phyloP scores from a whole-genome alignment of 192 early-diverging fungal species.

The Coemansia sp. region DNA sequence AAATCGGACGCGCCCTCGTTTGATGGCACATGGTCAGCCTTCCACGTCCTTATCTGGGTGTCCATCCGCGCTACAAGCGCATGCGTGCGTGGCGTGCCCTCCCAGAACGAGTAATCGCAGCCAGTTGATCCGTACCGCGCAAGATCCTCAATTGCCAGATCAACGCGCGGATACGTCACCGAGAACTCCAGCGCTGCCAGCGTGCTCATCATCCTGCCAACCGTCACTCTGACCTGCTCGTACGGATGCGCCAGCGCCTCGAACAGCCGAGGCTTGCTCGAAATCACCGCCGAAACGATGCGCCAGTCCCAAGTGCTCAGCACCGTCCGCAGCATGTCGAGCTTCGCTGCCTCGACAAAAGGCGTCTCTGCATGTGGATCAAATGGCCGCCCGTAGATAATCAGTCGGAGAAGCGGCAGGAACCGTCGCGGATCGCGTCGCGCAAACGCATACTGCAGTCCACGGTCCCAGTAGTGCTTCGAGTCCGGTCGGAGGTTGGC shows the following conservation, averaged over 20 bases:
- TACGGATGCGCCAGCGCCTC: conserved; percentile 76
- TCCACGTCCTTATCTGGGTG: conserved; percentile 27
- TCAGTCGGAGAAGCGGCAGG: conserved; percentile 68
- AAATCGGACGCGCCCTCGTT: conserved; percentile 51
- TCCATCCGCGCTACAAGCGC: conserved; percentile 28
- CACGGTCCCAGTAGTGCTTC: conserved; percentile 72
- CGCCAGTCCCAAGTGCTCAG: conserved; percentile 74
- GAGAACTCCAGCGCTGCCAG: conserved; percentile 63
- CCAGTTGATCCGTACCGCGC: conserved; percentile 46
- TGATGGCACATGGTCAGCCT: conserved; percentile 41
- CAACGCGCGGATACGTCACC: conserved; percentile 58
- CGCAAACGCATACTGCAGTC: conserved; percentile 61
- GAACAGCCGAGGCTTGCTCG: conserved; percentile 33
- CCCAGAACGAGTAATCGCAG: conserved; percentile 52
- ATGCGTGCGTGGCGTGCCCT: conserved; percentile 34
- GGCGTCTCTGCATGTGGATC: conserved; percentile 81
- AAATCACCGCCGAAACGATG: conserved; percentile 48
- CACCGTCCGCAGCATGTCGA: conserved; percentile 65
- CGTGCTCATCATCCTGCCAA: conserved; percentile 74
- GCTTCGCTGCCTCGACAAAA: conserved; percentile 81
- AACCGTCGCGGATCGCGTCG: conserved; percentile 81
- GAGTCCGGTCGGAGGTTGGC: conserved; percentile 72
- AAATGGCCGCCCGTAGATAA: conserved; percentile 62
- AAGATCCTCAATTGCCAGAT: conserved; percentile 40
- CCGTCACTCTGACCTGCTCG: conserved; percentile 82